Evolutionary conservation across 2,329 filamentous ascomycete genomes (phyloP), one percentile per base, ranked within the genome.

Genomic region (Macrophomina phaseolina): DNA sequence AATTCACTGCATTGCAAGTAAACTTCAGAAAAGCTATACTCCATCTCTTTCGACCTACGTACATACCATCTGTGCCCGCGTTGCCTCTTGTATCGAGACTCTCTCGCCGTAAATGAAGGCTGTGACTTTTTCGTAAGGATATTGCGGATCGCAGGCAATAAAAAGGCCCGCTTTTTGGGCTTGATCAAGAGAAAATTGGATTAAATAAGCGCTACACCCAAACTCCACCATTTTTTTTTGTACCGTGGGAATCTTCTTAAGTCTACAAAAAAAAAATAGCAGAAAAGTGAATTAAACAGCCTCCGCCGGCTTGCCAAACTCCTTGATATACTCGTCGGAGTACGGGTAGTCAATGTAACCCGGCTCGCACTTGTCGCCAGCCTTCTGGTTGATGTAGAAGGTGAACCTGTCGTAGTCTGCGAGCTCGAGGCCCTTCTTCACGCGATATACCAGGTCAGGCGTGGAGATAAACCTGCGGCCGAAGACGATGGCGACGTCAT

Each of bases 391-490:
- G 23, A 67, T 71, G 69, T 86, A 85, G 68, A 85, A 85, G 0
- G 77, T 80, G 38, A 75, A 72, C 4, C 83, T 73, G 70, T 85
- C 74, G 69, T 84, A 85, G 42, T 74, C 71, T 11, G 72, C 77
- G 36, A 85, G 72, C 28, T 77, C 73, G 8, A 85, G 75, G 1
- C 79, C 79, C 66, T 83, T 73, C 70, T 78, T 68, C 32, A 85
- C 55, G 42, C 82, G 75, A 69, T 78, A 84, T 2, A 80, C 78
- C 18, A 86, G 72, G 70, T 85, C 83, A 1, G 83, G 83, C 4
- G 78, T 85, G 38, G 78, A 77, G 69, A 84, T 83, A 67, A 83
- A 85, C 64, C 79, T 79, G 34, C 83, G 71, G 8, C 84, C 83
- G 71, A 85, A 84, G 0, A 80, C 81, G n/a, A 84, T 76, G 18